Conservation (phyloP, 1,284 basidiomycete species). For the Marasmius oreades region DNA sequence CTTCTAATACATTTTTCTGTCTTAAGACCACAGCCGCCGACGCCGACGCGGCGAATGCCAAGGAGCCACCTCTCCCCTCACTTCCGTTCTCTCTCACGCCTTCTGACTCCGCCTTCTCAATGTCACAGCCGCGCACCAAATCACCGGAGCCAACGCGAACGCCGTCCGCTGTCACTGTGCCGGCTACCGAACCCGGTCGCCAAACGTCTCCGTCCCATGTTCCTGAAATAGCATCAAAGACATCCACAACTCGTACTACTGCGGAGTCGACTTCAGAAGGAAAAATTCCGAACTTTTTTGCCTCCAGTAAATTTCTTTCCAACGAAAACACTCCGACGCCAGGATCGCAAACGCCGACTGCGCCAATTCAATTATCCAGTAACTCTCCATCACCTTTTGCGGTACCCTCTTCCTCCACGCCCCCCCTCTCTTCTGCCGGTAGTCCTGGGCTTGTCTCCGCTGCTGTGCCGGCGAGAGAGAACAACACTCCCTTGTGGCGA, state of each 20-base stretch:
- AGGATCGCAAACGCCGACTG: constrained; percentile 6
- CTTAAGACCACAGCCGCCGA: constrained; percentile 28
- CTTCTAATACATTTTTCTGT: constrained; percentile 6
- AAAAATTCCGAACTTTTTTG: constrained; percentile 50
- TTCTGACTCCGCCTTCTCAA: background rate
- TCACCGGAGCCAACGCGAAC: background rate
- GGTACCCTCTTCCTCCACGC: constrained; percentile 6
- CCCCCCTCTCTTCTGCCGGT: background rate
- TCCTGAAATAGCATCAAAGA: background rate
- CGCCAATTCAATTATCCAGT: background rate
- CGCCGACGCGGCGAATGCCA: constrained; percentile 39
- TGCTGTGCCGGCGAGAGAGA: constrained; percentile 1
- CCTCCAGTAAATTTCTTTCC: constrained; percentile 17
- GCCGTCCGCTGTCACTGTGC: background rate
- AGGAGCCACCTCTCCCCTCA: constrained; percentile 60
- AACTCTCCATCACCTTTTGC: background rate
- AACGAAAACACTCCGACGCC: constrained; percentile 6
- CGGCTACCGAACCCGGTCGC: constrained; percentile 9
- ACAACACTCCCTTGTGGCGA: background rate
- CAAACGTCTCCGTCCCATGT: constrained; percentile 12
- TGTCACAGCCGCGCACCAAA: background rate
- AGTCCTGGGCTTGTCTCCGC: background rate
- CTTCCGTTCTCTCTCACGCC: constrained; percentile 54
- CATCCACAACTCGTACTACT: background rate
- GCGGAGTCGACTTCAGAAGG: background rate